These are phyloP conservation scores for Acrocalymma vagum DNA, from an alignment of 2,329 filamentous ascomycete species.

Conservation along the genomic window DNA sequence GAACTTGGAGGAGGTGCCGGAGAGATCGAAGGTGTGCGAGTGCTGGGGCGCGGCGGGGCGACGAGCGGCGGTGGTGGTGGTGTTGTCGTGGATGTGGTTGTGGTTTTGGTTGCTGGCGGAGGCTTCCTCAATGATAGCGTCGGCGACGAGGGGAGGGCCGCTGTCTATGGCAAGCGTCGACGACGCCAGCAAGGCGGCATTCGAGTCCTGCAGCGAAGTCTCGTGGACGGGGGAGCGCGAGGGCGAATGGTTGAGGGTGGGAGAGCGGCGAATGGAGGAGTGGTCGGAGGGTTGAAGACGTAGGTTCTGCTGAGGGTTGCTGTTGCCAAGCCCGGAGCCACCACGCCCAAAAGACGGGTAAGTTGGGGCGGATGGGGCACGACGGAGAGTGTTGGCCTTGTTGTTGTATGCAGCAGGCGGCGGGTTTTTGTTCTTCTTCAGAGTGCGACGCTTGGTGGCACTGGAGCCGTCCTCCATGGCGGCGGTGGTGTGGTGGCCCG, in stretches of 20 bases:
- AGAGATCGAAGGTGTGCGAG: slow-evolving; percentile 35
- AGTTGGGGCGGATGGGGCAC: slow-evolving; percentile 35
- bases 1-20: slow-evolving; percentile 19
- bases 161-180: too few species aligned
- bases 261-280: not conserved
- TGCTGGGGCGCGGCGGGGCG: slow-evolving; percentile 38
- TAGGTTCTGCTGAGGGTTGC: not conserved
- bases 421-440: slow-evolving; percentile 21
- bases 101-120: slow-evolving; percentile 8
- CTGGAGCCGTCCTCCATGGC: too few species aligned
- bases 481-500: too few species aligned
- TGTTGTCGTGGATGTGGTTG: slow-evolving; percentile 24
- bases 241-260: not conserved
- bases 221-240: slow-evolving; percentile 4
- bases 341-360: slow-evolving; percentile 29
- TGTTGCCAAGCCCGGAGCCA: slow-evolving; percentile 4
- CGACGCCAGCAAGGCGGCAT: slow-evolving; percentile 18
- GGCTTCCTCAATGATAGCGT: slow-evolving; percentile 43
- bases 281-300: not conserved
- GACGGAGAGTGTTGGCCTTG: slow-evolving; percentile 17
- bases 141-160: slow-evolving; percentile 51
- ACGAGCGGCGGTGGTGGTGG: slow-evolving; percentile 19
- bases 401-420: slow-evolving; percentile 31
- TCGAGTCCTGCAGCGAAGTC: slow-evolving; percentile 11
- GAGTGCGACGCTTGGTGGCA: too few species aligned